phyloP scores from a whole-genome alignment of 176 grass and related monocot genomes.

The Themeda triandra region DNA sequence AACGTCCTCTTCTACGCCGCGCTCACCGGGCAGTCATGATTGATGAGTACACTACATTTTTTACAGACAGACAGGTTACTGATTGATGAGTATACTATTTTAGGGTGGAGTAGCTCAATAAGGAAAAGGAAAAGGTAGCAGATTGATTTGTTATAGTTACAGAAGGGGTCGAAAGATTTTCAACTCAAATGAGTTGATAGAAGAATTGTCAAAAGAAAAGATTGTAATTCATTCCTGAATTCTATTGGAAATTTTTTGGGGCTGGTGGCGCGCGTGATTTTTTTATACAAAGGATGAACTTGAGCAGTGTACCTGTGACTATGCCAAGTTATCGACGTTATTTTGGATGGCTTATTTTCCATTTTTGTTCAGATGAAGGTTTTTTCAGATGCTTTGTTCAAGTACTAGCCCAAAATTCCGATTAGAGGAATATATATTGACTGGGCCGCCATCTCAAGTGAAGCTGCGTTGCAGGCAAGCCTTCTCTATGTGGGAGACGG shows the following conservation, averaged over 20 bases:
- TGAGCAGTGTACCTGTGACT: neutral
- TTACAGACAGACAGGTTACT: neutral
- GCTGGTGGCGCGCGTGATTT: neutral
- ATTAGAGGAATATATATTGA: too few species aligned
- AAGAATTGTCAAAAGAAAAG: neutral
- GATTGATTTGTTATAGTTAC: neutral
- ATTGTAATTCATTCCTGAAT: neutral
- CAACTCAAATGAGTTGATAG: neutral
- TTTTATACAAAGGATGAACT: neutral
- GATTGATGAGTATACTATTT: neutral
- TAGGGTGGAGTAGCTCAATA: neutral
- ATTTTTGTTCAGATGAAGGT: neutral
- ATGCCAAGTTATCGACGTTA: neutral
- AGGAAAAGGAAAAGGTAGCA: neutral
- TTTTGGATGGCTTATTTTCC: neutral
- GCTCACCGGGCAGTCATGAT: slow-evolving; percentile 37
- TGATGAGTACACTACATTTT: neutral
- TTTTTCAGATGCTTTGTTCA: too few species aligned
- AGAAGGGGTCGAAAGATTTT: neutral
- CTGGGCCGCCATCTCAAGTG: too few species aligned
- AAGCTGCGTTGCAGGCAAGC: too few species aligned
- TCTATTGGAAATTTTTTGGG: neutral
- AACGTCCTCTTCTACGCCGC: slow-evolving; percentile 77
- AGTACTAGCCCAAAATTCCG: too few species aligned
- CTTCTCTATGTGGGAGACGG: too few species aligned